Evolutionary conservation across 169 alveolate species (phyloP), one percentile per base, ranked within the genome.

Genomic region (Haemoproteus tartakovskyi): DNA sequence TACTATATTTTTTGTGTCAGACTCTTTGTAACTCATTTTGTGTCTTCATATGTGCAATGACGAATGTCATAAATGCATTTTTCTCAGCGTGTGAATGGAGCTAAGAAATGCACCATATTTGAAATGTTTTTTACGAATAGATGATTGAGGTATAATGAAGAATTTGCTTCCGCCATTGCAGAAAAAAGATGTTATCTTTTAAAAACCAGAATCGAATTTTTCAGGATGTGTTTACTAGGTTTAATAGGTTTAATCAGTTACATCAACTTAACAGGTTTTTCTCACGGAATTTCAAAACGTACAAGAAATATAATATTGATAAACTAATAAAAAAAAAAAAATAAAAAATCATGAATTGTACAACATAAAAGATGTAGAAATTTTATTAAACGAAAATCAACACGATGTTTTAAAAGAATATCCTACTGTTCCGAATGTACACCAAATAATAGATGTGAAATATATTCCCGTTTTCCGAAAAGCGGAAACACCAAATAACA

Each of bases 341-440:
- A 70, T 70, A 54, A 70, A 56, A 45, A 56, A 45, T 16, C 57
- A 70, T 26, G 84, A 70, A 43, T 19, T 56, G 29, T 18, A 70
- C 30, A 70, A 57, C 8, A 70, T 70, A 40, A 78, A 70, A 40
- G 84, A 70, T 70, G 50, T 70, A 59, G 84, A 70, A 54, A 16
- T 56, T 14, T 38, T 70, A 27, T 33, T 70, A 56, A 62, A 70
- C 16, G 84, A 70, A 57, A 70, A 59, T n/a, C 62, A 56, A 16
- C 84, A 70, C 38, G 84, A 70, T 24, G 47, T 70, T 37, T 54
- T 57, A n/a, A 52, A 70, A 45, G 46, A 30, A 8, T 56, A 70
- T 56, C 84, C 84, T 8, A 48, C 78, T 16, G 46, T 70, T 43
- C 41, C 33, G 21, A 70, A 70, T 70, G 62, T 56, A 36, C 18